Conservation (phyloP, 2,329 filamentous ascomycete genomes). For the Ascochyta viciae-villosae region DNA sequence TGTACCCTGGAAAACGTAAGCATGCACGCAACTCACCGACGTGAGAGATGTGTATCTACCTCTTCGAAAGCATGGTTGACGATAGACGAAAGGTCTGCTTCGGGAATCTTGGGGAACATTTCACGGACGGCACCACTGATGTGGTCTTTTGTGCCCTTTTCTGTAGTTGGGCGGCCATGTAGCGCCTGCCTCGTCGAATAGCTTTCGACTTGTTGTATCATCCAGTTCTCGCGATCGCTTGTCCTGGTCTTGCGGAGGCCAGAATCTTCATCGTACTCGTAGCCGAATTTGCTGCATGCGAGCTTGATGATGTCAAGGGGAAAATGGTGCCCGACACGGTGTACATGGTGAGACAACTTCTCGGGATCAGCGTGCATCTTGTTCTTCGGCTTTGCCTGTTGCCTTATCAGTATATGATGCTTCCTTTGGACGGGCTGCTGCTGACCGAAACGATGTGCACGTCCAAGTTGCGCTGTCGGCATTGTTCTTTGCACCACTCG, state of each 20-base stretch:
- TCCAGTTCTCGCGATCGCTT: slow-evolving; percentile 33
- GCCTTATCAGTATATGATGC: slow-evolving; percentile 13
- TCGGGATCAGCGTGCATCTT: slow-evolving; percentile 59
- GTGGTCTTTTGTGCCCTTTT: slow-evolving; percentile 60
- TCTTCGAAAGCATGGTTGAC: slow-evolving; percentile 67
- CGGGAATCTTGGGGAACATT: slow-evolving; percentile 68
- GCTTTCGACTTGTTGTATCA: slow-evolving; percentile 47
- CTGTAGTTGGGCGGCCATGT: slow-evolving; percentile 35
- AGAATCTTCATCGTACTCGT: slow-evolving; percentile 28
- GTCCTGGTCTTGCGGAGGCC: slow-evolving; percentile 33
- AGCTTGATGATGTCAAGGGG: slow-evolving; percentile 65
- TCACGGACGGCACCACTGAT: slow-evolving; percentile 66
- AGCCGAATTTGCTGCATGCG: slow-evolving; percentile 60
- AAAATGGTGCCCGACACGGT: slow-evolving; percentile 69
- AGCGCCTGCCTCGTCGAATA: slow-evolving; percentile 38
- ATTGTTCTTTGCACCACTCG: slow-evolving; percentile 64
- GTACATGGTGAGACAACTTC: slow-evolving; percentile 65
- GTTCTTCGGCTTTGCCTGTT: slow-evolving; percentile 53
- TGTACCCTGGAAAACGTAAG: slow-evolving; percentile 54
- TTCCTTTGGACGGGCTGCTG: slow-evolving; percentile 15
- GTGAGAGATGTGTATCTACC: slow-evolving; percentile 43
- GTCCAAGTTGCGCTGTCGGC: slow-evolving; percentile 60
- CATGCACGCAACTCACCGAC: neutral
- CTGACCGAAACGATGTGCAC: slow-evolving; percentile 68
- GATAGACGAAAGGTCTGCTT: slow-evolving; percentile 63